Conservation (phyloP, 192 early-diverging fungal species). For the Coemansia sp. region DNA sequence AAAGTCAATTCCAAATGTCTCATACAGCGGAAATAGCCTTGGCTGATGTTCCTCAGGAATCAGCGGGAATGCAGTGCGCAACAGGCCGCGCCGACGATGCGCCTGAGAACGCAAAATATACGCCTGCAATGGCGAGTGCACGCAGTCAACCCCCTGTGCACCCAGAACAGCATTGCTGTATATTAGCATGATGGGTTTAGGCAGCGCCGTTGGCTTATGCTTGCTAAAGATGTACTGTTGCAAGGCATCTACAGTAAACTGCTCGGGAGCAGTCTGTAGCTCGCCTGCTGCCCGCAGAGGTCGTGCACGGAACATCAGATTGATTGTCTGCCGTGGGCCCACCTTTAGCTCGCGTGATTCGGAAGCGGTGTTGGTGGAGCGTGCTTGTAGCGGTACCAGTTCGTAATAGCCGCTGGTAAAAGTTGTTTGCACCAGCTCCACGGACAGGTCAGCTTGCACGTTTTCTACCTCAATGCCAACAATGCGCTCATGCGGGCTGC, state of each 20-base stretch:
- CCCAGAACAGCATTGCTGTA: conserved; percentile 53
- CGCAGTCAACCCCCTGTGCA: conserved; percentile 56
- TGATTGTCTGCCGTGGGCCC: conserved; percentile 39
- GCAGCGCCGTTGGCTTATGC: conserved; percentile 24
- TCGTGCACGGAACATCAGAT: conserved; percentile 30
- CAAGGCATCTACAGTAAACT: conserved; percentile 48
- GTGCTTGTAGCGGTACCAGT: conserved; percentile 17
- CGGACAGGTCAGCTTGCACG: conserved; percentile 22
- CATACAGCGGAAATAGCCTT: conserved; percentile 79
- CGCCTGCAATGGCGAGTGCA: conserved; percentile 61
- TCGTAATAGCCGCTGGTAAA: conserved; percentile 39
- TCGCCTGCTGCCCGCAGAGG: conserved; percentile 1
- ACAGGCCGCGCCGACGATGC: conserved; percentile 64
- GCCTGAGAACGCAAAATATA: conserved; percentile 70
- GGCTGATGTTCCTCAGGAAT: conserved; percentile 58
- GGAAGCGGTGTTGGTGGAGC: not conserved
- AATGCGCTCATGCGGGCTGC: conserved; percentile 77
- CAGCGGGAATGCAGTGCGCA: conserved; percentile 66
- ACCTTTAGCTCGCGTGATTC: conserved; percentile 1
- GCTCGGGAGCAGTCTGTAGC: conserved; percentile 33
- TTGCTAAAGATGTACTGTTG: conserved; percentile 45
- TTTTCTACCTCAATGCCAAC: conserved; percentile 84
- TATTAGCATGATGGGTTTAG: conserved; percentile 24
- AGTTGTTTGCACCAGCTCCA: conserved; percentile 46
- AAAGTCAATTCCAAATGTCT: conserved; percentile 85